Percentiles rank a stretch among this genome's conserved stretches.
These are phyloP conservation scores for Lasiodiplodia sp. DNA, from an alignment of 2,329 filamentous ascomycete genomes.

Conservation along the genomic window DNA sequence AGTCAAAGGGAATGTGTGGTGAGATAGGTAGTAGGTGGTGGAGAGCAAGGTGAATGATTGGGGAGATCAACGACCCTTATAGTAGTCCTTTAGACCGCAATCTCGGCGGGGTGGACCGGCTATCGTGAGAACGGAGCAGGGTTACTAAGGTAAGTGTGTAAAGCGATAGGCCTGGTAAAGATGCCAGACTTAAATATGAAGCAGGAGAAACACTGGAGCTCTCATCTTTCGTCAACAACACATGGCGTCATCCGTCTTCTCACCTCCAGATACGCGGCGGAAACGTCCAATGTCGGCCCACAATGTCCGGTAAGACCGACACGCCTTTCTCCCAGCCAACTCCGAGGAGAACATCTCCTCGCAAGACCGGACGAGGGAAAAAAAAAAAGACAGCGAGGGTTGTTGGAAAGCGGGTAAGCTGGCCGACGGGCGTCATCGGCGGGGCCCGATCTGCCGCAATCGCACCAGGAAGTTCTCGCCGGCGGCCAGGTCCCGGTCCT, in stretches of 20 bases:
- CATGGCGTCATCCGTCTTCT: background rate
- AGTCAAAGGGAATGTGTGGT: background rate
- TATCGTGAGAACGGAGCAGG: background rate
- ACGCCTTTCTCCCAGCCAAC: background rate
- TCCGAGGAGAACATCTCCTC: background rate
- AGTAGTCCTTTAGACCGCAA: background rate
- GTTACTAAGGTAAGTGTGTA: conserved; percentile 3
- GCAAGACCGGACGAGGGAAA: background rate
- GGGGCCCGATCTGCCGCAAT: background rate
- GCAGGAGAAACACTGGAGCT: background rate
- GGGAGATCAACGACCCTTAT: conserved; percentile 1
- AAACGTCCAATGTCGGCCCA: background rate
- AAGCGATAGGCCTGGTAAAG: background rate
- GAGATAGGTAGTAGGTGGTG: background rate
- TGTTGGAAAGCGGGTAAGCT: background rate
- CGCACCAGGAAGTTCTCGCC: background rate
- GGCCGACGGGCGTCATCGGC: conserved; percentile 17
- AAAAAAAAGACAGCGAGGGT: background rate
- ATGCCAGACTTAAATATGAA: background rate
- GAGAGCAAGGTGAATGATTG: background rate
- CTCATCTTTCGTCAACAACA: background rate
- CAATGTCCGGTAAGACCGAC: background rate
- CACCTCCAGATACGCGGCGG: background rate
- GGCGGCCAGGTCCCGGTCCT: background rate
- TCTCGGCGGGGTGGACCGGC: conserved; percentile 7